Conservation (phyloP, 345 rosid species). For the Nephelium lappaceum region DNA sequence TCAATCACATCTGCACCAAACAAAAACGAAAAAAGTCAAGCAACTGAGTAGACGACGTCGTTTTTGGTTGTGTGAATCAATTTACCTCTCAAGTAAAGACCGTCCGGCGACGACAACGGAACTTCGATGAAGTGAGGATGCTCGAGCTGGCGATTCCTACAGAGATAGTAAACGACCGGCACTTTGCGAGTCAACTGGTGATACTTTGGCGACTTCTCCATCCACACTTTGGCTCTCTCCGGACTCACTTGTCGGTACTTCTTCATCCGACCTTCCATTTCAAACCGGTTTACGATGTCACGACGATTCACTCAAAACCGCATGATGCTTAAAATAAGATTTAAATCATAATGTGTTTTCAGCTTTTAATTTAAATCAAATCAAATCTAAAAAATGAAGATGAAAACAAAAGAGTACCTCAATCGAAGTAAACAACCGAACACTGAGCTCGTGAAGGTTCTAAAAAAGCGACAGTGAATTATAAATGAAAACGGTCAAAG, state of each 20-base stretch:
- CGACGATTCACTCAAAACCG: constrained; percentile 20
- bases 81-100: constrained; percentile 84
- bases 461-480: background rate
- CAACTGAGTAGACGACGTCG: background rate
- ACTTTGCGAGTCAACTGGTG: constrained; percentile 75
- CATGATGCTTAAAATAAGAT: background rate
- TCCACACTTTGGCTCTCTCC: constrained; percentile 95
- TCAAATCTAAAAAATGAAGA: background rate
- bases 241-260: constrained; percentile 86
- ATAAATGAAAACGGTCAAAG: background rate
- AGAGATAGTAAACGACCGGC: constrained; percentile 84
- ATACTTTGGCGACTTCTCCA: constrained; percentile 88
- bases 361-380: background rate
- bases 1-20: constrained; percentile 69
- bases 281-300: constrained; percentile 10
- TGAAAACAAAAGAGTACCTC: background rate
- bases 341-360: too few species aligned
- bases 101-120: constrained; percentile 66
- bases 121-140: constrained; percentile 99
- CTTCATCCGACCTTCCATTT: constrained; percentile 78
- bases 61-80: background rate
- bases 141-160: constrained; percentile 93
- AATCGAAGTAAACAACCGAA: background rate
- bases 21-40: background rate
- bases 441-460: background rate